Evolutionary conservation across 2,329 filamentous ascomycete genomes (phyloP).

Genomic region (Ascochyta pisi): DNA sequence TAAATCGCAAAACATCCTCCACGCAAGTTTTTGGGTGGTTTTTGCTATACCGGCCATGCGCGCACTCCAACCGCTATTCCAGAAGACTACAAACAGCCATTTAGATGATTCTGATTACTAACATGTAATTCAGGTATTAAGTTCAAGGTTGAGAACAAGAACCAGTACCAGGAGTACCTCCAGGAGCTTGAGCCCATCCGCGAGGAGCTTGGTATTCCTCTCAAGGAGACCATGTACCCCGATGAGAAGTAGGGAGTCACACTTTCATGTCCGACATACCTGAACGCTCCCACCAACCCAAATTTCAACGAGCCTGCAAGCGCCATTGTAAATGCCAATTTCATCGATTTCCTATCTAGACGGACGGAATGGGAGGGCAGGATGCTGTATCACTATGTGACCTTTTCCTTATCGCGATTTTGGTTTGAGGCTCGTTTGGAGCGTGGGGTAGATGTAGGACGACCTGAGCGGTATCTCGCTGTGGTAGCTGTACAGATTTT

Average conservation of each 20-base stretch:
- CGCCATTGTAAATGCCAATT: conserved; percentile 31
- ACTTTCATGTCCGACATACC: conserved; percentile 18
- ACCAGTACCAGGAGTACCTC: conserved; percentile 96
- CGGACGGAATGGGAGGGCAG: conserved; percentile 25
- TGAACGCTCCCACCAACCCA: conserved; percentile 18
- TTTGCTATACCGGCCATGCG: not conserved
- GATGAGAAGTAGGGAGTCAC: conserved; percentile 46
- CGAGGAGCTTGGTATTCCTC: conserved; percentile 88
- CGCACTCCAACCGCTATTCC: not conserved
- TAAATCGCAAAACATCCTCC: conserved; percentile 9
- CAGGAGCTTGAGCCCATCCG: conserved; percentile 89
- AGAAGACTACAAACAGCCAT: conserved; percentile 7
- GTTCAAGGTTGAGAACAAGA: conserved; percentile 98
- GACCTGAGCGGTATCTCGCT: conserved; percentile 35
- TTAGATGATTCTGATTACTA: conserved; percentile 29
- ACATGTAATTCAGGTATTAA: conserved; percentile 75
- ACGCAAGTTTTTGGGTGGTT: not conserved
- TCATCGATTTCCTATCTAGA: conserved; percentile 32
- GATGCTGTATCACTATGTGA: conserved; percentile 39
- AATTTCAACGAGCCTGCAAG: conserved; percentile 23
- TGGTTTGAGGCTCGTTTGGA: conserved; percentile 18
- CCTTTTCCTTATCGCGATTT: conserved; percentile 26
- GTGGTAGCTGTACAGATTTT: conserved; percentile 40
- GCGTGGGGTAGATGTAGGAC: conserved; percentile 11
- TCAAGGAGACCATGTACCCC: conserved; percentile 94